Base-by-base conservation (phyloP, 2,329 filamentous ascomycete species). In the Keithomyces neogunnii region DNA sequence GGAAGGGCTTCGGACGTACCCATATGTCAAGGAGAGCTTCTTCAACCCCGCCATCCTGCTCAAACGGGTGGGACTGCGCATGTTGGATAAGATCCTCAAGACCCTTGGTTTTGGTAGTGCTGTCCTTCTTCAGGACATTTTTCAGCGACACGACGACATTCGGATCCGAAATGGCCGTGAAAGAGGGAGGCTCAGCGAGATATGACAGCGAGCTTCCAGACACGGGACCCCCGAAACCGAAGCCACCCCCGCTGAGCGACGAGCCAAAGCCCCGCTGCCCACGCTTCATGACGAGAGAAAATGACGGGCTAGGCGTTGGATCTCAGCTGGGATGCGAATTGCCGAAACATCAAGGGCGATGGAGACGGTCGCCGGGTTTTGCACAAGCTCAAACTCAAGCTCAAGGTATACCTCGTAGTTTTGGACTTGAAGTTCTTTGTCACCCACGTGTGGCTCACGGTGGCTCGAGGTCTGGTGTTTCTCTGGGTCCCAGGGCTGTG, bases 81-180 rank as follows among this genome's bases (percentile, higher is more conserved):
- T 86, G 79, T 35, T 78, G 66, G 46, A 89, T 76, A 26, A 99
- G 70, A 49, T 97, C 92, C 60, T 97, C 91, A 31, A 99, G 73
- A 0, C 89, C 92, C 66, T 92, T 96, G 6, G 86, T 78, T 66
- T 96, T 95, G 38, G 93, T 99, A 9, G 84, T 95, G 62, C 85
- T 86, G 71, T 96, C 92, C 69, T 93, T 95, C 72, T 97, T 99
- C 48, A 85, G 78, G 3, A 96, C 71, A 60, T 95, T 96, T 69
- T 96, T 95, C 72, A 96, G 89, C n/a, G 85, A 82, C 11, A 97
- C 90, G 38, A 92, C 82, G 38, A 92, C 76, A 62, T 93, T 87
- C 6, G 90, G 79, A 60, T 96, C 85, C 44, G 84, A 86, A 53
- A 99, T 82, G 43, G 73, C 73, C 35, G 84, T 82, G 58, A 96